These are phyloP conservation scores for Avicennia marina DNA, from an alignment of 257 asterid genomes.

Conservation along the genomic window DNA sequence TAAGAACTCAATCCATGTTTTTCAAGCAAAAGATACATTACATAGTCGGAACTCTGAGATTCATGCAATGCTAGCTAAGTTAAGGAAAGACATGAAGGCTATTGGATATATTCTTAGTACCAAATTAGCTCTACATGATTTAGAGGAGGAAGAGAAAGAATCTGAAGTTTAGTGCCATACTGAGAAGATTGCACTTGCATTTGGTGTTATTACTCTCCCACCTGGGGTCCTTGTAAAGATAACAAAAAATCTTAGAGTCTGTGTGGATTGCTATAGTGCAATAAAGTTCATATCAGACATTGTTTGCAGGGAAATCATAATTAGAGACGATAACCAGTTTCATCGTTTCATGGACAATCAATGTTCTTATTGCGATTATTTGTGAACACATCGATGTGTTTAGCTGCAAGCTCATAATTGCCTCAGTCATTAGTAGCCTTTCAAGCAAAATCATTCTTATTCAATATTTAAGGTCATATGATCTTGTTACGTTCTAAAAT, in stretches of 20 bases:
- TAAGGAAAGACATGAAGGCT: constrained; percentile 57
- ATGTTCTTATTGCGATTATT: constrained; percentile 81
- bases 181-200: constrained; percentile 86
- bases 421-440: too few relatives aligned
- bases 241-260: constrained; percentile 75
- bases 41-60: constrained; percentile 60
- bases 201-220: constrained; percentile 70
- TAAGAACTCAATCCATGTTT: constrained; percentile 55
- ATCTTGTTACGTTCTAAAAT: too few relatives aligned
- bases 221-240: constrained; percentile 67
- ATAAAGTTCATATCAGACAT: constrained; percentile 69
- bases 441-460: too few relatives aligned
- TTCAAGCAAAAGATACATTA: constrained; percentile 77
- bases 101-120: constrained; percentile 72
- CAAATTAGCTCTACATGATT: constrained; percentile 56
- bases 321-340: constrained; percentile 70
- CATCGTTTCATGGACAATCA: constrained; percentile 54
- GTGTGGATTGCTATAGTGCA: constrained; percentile 93
- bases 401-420: too few relatives aligned
- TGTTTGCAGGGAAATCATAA: constrained; percentile 61
- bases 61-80: constrained; percentile 47
- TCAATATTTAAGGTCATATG: too few relatives aligned
- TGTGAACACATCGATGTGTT: too few relatives aligned
- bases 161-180: constrained; percentile 79
- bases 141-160: constrained; percentile 88